Evolutionary conservation across 2,329 filamentous ascomycete species (phyloP).

Genomic region (Pyrenochaeta sp.): DNA sequence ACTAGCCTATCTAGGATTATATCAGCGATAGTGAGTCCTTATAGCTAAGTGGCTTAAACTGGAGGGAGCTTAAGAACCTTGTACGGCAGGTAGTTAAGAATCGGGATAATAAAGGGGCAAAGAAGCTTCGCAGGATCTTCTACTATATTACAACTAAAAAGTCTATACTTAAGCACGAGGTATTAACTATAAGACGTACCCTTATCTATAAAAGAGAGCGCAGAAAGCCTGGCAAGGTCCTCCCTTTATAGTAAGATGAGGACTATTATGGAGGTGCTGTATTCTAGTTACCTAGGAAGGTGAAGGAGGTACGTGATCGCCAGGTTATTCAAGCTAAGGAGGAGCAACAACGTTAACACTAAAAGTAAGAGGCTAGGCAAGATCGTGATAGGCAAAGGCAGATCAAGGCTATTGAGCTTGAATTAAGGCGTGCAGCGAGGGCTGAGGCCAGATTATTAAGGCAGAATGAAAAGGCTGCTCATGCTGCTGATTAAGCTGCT

Average conservation of each 20-base stretch:
- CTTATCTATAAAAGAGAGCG: slow-evolving; percentile 4
- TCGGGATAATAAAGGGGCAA: too few species aligned
- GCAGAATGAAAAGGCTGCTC: neutral
- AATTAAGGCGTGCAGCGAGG: neutral
- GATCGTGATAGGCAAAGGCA: neutral
- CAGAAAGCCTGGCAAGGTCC: slow-evolving; percentile 5
- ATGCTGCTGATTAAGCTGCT: neutral
- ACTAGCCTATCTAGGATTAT: neutral
- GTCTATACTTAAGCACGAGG: slow-evolving; percentile 6
- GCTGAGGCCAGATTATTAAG: neutral
- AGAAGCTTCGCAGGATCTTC: too few species aligned
- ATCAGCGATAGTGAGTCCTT: too few species aligned
- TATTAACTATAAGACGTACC: slow-evolving; percentile 1
- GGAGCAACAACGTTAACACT: neutral
- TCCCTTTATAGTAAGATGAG: slow-evolving; percentile 5
- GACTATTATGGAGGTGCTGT: slow-evolving; percentile 9
- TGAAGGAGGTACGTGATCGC: slow-evolving; percentile 4
- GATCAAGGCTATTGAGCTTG: neutral
- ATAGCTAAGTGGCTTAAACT: too few species aligned
- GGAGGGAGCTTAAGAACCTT: too few species aligned
- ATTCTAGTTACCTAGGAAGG: slow-evolving; percentile 10
- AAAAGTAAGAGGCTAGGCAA: too few species aligned
- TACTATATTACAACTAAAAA: neutral
- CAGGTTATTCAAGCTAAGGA: neutral
- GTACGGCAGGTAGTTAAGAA: too few species aligned